Base-by-base conservation (phyloP, 2,329 filamentous ascomycete species). In the Fusarium nurragi region DNA sequence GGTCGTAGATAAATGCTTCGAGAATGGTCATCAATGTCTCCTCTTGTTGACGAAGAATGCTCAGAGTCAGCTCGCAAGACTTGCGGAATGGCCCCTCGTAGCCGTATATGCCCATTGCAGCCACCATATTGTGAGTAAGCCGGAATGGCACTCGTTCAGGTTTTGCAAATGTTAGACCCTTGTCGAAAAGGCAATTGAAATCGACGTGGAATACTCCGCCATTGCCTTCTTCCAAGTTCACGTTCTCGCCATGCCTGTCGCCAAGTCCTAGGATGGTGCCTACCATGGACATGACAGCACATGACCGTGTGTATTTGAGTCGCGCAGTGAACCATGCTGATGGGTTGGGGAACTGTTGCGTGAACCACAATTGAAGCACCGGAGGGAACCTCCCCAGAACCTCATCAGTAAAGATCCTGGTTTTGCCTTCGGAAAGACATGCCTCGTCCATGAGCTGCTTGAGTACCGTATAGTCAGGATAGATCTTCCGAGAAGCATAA, bases 171-270 rank as follows among this genome's bases (percentile, higher is more conserved):
- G 94, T 97, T 37, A 94, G 86, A 2, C 95, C 95, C 74, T 99
- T 99, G 81, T 99, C 96, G 76, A 99, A 99, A 6, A 99, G 88
- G 77, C 96, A 99, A 79, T 99, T 99, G 84, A 99, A 99, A 79
- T 99, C 95, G 41, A 99, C 96, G 77, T 99, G 95, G 77, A 99
- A 92, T 4, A 97, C 89, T 48, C 94, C 94, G 40, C 96, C 95
- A 66, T 93, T 96, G 54, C 91, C 90, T 79, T 98, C 93, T 77
- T 98, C 93, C 28, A 99, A 88, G 26, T 97, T 86, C 53, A 99
- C 92, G 77, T 99, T 99, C 77, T 99, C 95, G 57, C 94, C 94
- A 78, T 99, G 95, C 5, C 95, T 89, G 77, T 99, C 95, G 36
- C 95, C 95, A 1, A 99, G 83, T 0, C 91, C 95, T 6, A 99